Percentiles rank a stretch among this genome's conserved stretches.
Evolutionary conservation across 441 rosid genomes (phyloP).

Genomic region (Melastoma candidum): DNA sequence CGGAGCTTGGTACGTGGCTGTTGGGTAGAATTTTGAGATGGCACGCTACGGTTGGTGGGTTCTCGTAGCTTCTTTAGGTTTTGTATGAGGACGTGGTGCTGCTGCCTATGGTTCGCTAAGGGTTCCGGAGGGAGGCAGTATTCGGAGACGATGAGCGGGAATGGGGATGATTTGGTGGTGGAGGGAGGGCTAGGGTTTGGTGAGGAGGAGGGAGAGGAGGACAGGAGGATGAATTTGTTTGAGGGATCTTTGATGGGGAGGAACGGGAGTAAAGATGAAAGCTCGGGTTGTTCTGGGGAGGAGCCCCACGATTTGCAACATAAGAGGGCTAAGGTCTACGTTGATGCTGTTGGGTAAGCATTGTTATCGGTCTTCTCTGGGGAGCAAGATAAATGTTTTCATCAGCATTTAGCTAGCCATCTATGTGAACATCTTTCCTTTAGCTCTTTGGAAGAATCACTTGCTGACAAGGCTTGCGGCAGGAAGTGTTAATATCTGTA

Average conservation of each 20-base stretch:
- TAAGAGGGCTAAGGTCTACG: slow-evolving; percentile 73
- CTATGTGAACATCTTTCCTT: too few relatives aligned
- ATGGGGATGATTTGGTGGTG: slow-evolving; percentile 10
- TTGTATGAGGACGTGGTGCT: slow-evolving; percentile 91
- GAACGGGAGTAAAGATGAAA: slow-evolving; percentile 41
- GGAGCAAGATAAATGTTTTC: too few relatives aligned
- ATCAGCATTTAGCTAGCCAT: too few relatives aligned
- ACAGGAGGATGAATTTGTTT: slow-evolving; percentile 19
- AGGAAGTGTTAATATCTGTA: too few relatives aligned
- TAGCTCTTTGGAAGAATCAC: too few relatives aligned
- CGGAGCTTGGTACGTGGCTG: slow-evolving; percentile 6
- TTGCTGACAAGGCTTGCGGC: too few relatives aligned
- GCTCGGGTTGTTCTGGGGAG: slow-evolving; percentile 29
- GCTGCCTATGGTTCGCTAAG: slow-evolving; percentile 31
- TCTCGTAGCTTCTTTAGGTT: slow-evolving; percentile 8
- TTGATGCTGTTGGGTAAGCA: slow-evolving; percentile 42
- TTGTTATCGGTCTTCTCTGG: too few relatives aligned
- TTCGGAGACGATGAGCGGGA: slow-evolving; percentile 29
- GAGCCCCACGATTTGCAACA: slow-evolving; percentile 48
- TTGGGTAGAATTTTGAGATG: slow-evolving; percentile 36
- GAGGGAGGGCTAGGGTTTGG: slow-evolving; percentile 28
- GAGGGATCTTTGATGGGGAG: slow-evolving; percentile 33
- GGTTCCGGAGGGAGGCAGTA: slow-evolving; percentile 26
- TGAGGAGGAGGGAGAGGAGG: slow-evolving; percentile 8
- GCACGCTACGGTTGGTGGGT: slow-evolving; percentile 35